Conservation (phyloP, 1,284 basidiomycete species). For the Cerrena zonata region DNA sequence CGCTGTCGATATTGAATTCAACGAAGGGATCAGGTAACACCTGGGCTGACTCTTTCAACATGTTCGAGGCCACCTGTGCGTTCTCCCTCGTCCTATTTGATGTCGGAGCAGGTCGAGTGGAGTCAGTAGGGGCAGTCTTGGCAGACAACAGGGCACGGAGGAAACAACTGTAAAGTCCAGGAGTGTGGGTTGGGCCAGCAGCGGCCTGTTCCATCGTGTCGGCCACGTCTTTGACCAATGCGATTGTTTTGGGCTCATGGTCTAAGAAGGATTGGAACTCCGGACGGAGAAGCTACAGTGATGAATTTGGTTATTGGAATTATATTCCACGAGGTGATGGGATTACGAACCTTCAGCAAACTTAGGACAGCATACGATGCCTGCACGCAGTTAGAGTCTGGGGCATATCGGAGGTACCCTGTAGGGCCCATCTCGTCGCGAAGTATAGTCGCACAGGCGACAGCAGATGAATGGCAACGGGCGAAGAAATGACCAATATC, state of each 20-base stretch:
- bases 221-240: constrained; percentile 76
- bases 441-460: constrained; percentile 62
- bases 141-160: constrained; percentile 72
- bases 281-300: constrained; percentile 64
- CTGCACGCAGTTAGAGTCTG: constrained; percentile 90
- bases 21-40: constrained; percentile 12
- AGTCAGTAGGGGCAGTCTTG: constrained; percentile 38
- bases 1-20: constrained; percentile 66
- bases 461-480: constrained; percentile 75
- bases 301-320: background rate
- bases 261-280: constrained; percentile 76
- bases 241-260: constrained; percentile 64
- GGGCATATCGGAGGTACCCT: constrained; percentile 78
- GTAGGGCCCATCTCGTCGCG: constrained; percentile 70
- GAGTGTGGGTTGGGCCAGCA: constrained; percentile 73
- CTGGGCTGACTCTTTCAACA: background rate
- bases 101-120: background rate
- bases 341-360: constrained; percentile 69
- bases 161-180: constrained; percentile 81
- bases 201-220: constrained; percentile 72
- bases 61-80: background rate
- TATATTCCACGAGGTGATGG: background rate
- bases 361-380: constrained; percentile 84
- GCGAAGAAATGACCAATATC: constrained; percentile 85
- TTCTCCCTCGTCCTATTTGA: background rate